phyloP scores from a whole-genome alignment of 108 stramenopile species.

The Cylindrotheca closterium region DNA sequence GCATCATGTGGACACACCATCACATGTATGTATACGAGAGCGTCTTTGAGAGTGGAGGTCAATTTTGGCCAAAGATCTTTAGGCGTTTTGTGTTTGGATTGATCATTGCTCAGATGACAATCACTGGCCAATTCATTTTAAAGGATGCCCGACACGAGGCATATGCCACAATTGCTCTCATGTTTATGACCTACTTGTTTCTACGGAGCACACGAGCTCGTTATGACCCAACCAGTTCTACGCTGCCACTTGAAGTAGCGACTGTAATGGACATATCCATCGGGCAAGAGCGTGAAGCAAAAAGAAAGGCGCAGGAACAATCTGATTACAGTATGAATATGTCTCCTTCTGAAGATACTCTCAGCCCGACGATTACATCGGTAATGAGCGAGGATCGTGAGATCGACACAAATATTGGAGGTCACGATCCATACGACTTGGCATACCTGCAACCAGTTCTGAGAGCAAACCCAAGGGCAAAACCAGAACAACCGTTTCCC shows the following conservation, averaged over 20 bases:
- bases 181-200: constrained; percentile 85
- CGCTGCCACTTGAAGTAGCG: constrained; percentile 85
- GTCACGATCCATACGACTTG: constrained; percentile 74
- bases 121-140: constrained; percentile 89
- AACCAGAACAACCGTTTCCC: constrained; percentile 88
- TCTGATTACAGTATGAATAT: constrained; percentile 17
- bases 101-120: constrained; percentile 88
- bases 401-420: constrained; percentile 56
- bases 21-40: constrained; percentile 90
- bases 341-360: constrained; percentile 17
- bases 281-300: constrained; percentile 67
- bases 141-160: constrained; percentile 88
- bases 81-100: constrained; percentile 89
- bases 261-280: constrained; percentile 89
- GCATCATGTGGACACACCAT: constrained; percentile 92
- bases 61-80: constrained; percentile 92
- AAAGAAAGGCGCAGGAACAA: constrained; percentile 16
- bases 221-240: constrained; percentile 83
- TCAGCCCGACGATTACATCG: constrained; percentile 18
- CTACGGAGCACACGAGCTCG: constrained; percentile 79
- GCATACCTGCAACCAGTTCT: constrained; percentile 85
- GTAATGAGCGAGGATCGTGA: constrained; percentile 43
- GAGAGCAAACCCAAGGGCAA: constrained; percentile 73
- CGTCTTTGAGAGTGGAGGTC: constrained; percentile 91
- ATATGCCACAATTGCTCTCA: constrained; percentile 86